Evolutionary conservation across 176 grass and related monocot species (phyloP).

Genomic region (Bothriochloa decipiens): DNA sequence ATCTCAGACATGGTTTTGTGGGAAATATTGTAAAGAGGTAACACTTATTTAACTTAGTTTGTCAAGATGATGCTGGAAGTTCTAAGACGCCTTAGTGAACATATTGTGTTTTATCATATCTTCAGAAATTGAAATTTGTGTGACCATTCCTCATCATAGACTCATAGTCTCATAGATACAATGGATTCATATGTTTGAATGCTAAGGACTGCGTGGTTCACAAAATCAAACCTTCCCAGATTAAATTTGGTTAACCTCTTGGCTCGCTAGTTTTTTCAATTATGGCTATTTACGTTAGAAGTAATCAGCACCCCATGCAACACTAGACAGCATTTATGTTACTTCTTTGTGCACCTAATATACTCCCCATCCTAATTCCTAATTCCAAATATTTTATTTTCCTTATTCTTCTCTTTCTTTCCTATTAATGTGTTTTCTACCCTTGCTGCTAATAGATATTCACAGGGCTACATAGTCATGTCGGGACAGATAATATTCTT

Average conservation of each 20-base stretch:
- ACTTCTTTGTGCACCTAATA: neutral
- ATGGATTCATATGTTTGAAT: slow-evolving; percentile 6
- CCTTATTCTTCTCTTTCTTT: slow-evolving; percentile 32
- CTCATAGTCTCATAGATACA: slow-evolving; percentile 13
- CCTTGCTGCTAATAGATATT: slow-evolving; percentile 68
- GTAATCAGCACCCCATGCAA: neutral
- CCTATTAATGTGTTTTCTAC: slow-evolving; percentile 30
- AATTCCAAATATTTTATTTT: slow-evolving; percentile 4
- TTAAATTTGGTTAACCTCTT: slow-evolving; percentile 12
- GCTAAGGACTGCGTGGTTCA: neutral
- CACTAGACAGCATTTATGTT: slow-evolving; percentile 10
- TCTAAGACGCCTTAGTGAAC: slow-evolving; percentile 4
- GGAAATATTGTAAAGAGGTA: slow-evolving; percentile 69
- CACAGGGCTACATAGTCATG: slow-evolving; percentile 48
- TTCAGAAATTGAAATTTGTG: neutral
- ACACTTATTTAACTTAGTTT: slow-evolving; percentile 31
- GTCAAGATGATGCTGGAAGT: neutral
- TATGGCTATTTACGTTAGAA: neutral
- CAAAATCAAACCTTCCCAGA: neutral
- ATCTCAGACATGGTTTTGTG: slow-evolving; percentile 68
- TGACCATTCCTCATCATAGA: slow-evolving; percentile 1
- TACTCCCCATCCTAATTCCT: neutral
- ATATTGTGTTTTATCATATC: slow-evolving; percentile 12
- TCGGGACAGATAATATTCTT: slow-evolving; percentile 72
- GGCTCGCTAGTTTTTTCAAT: neutral